Percentiles rank a stretch among this genome's conserved stretches.
Evolutionary conservation across 768 basidiomycete genomes (phyloP).

Genomic region (Strobilomyces dryophilus): DNA sequence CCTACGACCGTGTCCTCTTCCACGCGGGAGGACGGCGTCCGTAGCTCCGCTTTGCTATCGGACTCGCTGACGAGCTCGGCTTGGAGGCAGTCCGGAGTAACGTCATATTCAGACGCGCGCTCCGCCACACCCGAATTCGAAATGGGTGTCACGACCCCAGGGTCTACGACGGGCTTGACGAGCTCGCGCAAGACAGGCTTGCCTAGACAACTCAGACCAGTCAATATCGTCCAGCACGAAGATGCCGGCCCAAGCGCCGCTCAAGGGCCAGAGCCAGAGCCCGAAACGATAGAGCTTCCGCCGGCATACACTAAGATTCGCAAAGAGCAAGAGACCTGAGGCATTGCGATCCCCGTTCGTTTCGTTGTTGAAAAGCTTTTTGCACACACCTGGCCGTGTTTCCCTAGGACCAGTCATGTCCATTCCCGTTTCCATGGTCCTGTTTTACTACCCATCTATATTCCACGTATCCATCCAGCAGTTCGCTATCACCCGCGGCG

Average conservation of each 20-base stretch:
- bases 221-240: constrained; percentile 83
- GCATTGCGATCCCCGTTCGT: not conserved
- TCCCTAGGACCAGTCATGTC: constrained; percentile 6
- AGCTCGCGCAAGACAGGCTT: constrained; percentile 36
- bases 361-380: not conserved
- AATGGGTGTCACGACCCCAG: constrained; percentile 9
- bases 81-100: constrained; percentile 26
- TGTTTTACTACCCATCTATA: not conserved
- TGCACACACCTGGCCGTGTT: not conserved
- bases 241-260: constrained; percentile 55
- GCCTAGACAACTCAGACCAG: constrained; percentile 54
- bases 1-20: constrained; percentile 46
- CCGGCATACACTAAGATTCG: constrained; percentile 74
- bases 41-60: constrained; percentile 13
- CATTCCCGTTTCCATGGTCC: not conserved
- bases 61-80: constrained; percentile 16
- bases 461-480: not conserved
- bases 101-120: constrained; percentile 34
- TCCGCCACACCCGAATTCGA: constrained; percentile 45
- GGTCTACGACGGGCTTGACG: constrained; percentile 19
- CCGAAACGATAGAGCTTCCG: constrained; percentile 78
- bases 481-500: not conserved
- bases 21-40: constrained; percentile 26
- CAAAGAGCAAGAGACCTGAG: constrained; percentile 6
- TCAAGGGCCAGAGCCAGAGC: constrained; percentile 37